These are phyloP conservation scores for Phytopythium kandeliae DNA, from an alignment of 352 stramenopile genomes.

Conservation along the genomic window DNA sequence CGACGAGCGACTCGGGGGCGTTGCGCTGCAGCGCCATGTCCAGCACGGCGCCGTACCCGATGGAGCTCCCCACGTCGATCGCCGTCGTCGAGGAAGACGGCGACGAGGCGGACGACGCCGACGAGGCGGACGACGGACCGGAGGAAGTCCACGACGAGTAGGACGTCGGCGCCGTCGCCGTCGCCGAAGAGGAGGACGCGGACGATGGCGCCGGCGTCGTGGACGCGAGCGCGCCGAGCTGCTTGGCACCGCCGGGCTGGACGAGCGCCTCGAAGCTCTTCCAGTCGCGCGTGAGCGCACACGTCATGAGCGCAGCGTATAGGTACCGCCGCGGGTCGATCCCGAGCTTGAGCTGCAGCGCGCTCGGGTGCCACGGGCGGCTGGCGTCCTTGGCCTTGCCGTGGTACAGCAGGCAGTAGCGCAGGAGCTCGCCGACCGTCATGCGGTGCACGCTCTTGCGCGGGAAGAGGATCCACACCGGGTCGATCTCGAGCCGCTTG, in stretches of 20 bases:
- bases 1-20: conserved; percentile 38
- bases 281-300: conserved; percentile 47
- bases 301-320: conserved; percentile 40
- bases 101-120: conserved; percentile 8
- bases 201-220: conserved; percentile 11
- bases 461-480: conserved; percentile 48
- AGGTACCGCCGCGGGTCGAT: conserved; percentile 48
- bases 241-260: conserved; percentile 28
- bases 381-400: conserved; percentile 16
- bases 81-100: conserved; percentile 9
- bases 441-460: conserved; percentile 43
- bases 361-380: conserved; percentile 17
- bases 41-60: conserved; percentile 68
- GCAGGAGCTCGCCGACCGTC: conserved; percentile 49
- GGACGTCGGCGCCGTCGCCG: conserved; percentile 14
- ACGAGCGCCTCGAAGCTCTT: conserved; percentile 41
- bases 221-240: conserved; percentile 33
- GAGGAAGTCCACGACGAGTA: conserved; percentile 23
- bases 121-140: conserved; percentile 11
- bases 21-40: conserved; percentile 47
- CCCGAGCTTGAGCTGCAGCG: conserved; percentile 37
- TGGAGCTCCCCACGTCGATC: conserved; percentile 17
- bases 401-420: conserved; percentile 66
- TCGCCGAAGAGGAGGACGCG: conserved; percentile 17
- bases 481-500: conserved; percentile 49